phyloP scores from a whole-genome alignment of 192 early-diverging fungal species.

The Haplosporangium gracile region DNA sequence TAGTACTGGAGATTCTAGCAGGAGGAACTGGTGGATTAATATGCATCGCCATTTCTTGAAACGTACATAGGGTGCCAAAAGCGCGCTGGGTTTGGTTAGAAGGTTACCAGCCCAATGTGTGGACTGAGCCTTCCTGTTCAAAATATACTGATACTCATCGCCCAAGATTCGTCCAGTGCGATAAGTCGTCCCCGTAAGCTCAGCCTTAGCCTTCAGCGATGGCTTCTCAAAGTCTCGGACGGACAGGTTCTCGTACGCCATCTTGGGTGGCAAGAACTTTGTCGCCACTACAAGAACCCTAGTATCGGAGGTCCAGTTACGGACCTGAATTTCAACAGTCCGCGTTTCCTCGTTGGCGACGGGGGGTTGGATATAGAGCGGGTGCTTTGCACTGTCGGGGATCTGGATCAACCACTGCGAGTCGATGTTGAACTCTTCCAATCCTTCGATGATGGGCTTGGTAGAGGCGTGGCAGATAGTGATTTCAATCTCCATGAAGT shows the following conservation, averaged over 20 bases:
- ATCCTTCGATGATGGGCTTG: background rate
- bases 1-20: background rate
- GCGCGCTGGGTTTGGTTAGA: constrained; percentile 57
- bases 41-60: background rate
- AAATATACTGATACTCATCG: constrained; percentile 68
- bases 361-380: constrained; percentile 14
- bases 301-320: constrained; percentile 31
- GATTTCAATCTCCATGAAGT: constrained; percentile 1
- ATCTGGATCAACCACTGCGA: constrained; percentile 34
- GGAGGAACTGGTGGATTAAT: background rate
- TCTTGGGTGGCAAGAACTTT: constrained; percentile 24
- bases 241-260: constrained; percentile 14
- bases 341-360: background rate
- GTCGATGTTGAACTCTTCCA: constrained; percentile 26
- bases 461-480: background rate
- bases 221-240: background rate
- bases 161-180: constrained; percentile 53
- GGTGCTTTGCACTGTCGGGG: constrained; percentile 19
- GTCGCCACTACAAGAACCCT: constrained; percentile 28
- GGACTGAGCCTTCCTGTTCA: constrained; percentile 56
- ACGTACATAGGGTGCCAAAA: constrained; percentile 60
- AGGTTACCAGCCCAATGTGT: constrained; percentile 60
- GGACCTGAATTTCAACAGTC: constrained; percentile 21
- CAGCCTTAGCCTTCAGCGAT: constrained; percentile 10
- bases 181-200: background rate